Base-by-base conservation (phyloP, 2,329 filamentous ascomycete genomes). In the Ambrosiella beaveri region DNA sequence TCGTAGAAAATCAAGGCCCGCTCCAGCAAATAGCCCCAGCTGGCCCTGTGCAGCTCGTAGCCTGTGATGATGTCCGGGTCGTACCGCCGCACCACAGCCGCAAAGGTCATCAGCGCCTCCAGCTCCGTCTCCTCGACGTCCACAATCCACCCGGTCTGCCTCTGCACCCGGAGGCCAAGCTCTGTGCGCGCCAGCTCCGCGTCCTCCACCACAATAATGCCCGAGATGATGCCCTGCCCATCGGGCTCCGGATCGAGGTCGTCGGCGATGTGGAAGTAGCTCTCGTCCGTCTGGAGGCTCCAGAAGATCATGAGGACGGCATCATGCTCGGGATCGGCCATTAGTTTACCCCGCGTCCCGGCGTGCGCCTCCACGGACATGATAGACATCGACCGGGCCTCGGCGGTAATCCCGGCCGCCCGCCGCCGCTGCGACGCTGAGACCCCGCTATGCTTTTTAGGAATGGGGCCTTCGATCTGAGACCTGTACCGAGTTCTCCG, bases 21-120 rank as follows among this genome's bases (percentile, higher is more conserved):
- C 70, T 98, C 91, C 54, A 96, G 91, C 41, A 98, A 70, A 68
- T 94, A 98, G 1, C 94, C 93, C 93, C 93, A 98, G 0, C 90
- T 96, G 60, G 82, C 79, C 57, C 89, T 88, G 65, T 96, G 89
- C 0, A 97, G 89, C 69, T 98, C 93, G 64, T 93, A 98, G 0
- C 93, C 93, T 0, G 90, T 93, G 47, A 98, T 74, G 36, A 98
- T 86, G 65, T 98, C 93, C 0, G 93, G 93, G 67, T 98, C 93
- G 64, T 86, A 78, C 2, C 74, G 74, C 41, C 89, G 81, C 17
- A 98, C 91, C 64, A 95, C 83, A 63, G 93, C 85, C 13, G 95
- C 83, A 69, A 97, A 79, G n/a, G 82, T 79, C 49, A 86, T 85
- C 67, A 98, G 81, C 37, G 96, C 69, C 62, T 95, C 88, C 2